These are phyloP conservation scores for Colletotrichum tanaceti DNA, from an alignment of 2,329 filamentous ascomycete genomes.

Conservation along the genomic window DNA sequence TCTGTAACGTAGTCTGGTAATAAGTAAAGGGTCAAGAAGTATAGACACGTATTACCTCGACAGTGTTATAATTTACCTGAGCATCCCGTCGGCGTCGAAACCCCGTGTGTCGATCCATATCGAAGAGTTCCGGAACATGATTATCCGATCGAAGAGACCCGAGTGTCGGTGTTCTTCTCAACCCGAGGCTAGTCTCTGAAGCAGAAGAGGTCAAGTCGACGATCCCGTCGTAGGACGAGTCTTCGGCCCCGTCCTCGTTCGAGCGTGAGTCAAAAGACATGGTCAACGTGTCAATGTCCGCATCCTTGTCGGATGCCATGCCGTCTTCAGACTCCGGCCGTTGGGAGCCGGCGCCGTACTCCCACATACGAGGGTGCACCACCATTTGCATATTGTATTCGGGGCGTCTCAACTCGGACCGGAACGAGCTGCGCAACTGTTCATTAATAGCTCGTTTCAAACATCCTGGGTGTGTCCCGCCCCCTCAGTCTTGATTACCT, in stretches of 20 bases:
- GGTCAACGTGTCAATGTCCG: constrained; percentile 6
- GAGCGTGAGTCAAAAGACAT: constrained; percentile 13
- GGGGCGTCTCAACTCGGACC: background rate
- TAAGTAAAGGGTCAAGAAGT: background rate
- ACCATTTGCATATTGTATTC: constrained; percentile 7
- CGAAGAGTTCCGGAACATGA: constrained; percentile 14
- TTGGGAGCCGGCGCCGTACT: constrained; percentile 1
- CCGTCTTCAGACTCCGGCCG: background rate
- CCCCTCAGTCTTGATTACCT: no score
- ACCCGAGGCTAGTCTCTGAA: constrained; percentile 3
- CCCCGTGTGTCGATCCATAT: background rate
- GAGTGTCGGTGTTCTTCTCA: background rate
- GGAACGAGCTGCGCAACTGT: constrained; percentile 6
- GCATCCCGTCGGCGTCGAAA: background rate
- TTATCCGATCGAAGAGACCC: background rate
- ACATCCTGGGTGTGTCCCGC: no score
- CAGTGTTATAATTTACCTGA: background rate
- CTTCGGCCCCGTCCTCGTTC: background rate
- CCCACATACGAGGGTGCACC: constrained; percentile 6
- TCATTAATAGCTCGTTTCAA: background rate
- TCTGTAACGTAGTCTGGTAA: background rate
- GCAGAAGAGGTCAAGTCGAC: constrained; percentile 12
- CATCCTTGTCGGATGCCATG: background rate
- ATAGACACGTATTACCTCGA: background rate
- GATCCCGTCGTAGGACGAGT: constrained; percentile 8